Evolutionary conservation across 208 protist species (phyloP), one percentile per base, ranked within the genome.

Genomic region (Leishmania tarentolae): DNA sequence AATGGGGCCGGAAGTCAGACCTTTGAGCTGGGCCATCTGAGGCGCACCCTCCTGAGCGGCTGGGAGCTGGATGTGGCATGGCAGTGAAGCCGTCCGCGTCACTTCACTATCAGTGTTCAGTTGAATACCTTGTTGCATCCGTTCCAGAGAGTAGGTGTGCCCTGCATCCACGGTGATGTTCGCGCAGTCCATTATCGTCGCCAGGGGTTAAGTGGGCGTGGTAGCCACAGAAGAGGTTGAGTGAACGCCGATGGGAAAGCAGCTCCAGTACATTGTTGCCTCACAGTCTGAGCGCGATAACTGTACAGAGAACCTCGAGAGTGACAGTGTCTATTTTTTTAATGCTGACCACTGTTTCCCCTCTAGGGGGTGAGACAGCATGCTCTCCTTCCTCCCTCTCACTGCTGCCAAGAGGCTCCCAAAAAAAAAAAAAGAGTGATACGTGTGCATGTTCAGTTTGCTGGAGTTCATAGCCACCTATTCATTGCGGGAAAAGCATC

Each of bases 171-270:
- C 82, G 42, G 83, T 70, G 24, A 76, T 78, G 76, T 24, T 80
- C 76, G 65, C 65, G 66, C 40, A 87, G 56, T 19, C 73, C 21
- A 15, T 66, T 71, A 56, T 66, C 76, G 31, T 52, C 75, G 17
- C n/a, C 47, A 0, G 78, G 65, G 35, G 35, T 11, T 50, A 85
- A 86, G 76, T 86, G 87, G 0, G 81, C 83, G 76, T 86, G 87
- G 76, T 86, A 90, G 28, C 82, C 87, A 2, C 81, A 79, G 7
- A 87, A 74, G 19, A 82, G 71, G n/a, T 82, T 77, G 31, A 86
- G 76, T 5, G 77, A 82, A 69, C 86, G 82, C 13, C 31, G 69
- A 69, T 90, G 87, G 19, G 79, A 79, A 9, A 90, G 71, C 2
- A 69, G 65, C 46, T 28, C 59, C 19, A 85, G 46, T 35, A 86